Evolutionary conservation across 2,329 filamentous ascomycete species (phyloP), one percentile per base, ranked within the genome.

Genomic region (Colletotrichum viniferum): DNA sequence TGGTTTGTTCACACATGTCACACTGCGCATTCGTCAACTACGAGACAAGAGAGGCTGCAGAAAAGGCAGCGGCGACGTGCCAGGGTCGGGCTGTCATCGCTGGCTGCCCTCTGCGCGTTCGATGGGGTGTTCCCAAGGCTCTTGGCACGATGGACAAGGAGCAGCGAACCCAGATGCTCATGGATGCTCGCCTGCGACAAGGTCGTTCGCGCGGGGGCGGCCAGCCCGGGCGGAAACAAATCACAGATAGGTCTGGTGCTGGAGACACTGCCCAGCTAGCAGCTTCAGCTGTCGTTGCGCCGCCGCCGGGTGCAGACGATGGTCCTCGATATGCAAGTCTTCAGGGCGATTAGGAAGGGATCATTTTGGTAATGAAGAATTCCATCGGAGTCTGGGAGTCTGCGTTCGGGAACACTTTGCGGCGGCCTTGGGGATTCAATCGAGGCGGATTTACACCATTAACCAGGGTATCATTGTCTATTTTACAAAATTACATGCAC

Each of bases 1-100:
- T 99, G 18, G 94, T 99, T 48, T 98, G 97, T 85, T 98, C 96
- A 8, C 97, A 99, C 86, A 96, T 98, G 87, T 96, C 96, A 18
- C 97, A 98, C 82, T 98, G 96, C 83, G 97, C 97, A 2, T 99
- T 98, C 82, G 89, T 99, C 85, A 99, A 99, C 86, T 99, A 95
- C 83, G 92, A 96, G 79, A 95, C 94, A 4, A 91, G 97, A 73
- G 92, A 95, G 77, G 94, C 91, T 1, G 97, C 97, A 0, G 97
- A 99, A 85, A 92, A 90, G 74, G 97, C 97, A 0, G 95, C 97
- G 0, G 92, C 92, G 38, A 92, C 94, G 24, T 96, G 95, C 79
- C 94, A 98, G 83, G 97, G 97, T 7, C 94, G 94, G 77, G 95
- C 96, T 0, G 92, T 98, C 8, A 95, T 99, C 80, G 93, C 96